These are phyloP conservation scores for Didymella pomorum DNA, from an alignment of 2,329 filamentous ascomycete species.

Conservation along the genomic window DNA sequence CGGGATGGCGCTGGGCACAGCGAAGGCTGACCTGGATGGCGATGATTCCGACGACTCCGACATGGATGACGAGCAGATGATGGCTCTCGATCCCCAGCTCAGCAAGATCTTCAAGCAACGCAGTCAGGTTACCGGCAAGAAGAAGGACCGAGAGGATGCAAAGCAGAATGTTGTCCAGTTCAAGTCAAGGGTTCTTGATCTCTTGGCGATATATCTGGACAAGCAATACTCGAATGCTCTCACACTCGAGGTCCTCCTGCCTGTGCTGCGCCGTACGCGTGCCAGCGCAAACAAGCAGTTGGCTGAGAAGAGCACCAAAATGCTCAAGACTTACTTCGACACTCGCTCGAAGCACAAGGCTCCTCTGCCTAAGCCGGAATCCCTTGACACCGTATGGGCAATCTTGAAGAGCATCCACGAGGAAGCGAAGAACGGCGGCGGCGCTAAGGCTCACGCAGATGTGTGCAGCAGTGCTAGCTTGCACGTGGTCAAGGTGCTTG, in stretches of 20 bases:
- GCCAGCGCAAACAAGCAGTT: constrained; percentile 80
- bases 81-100: constrained; percentile 83
- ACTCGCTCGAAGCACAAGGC: constrained; percentile 61
- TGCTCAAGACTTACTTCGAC: constrained; percentile 76
- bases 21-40: constrained; percentile 62
- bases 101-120: constrained; percentile 84
- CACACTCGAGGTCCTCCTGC: constrained; percentile 74
- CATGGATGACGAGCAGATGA: constrained; percentile 97
- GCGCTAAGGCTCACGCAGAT: constrained; percentile 73
- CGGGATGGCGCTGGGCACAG: constrained; percentile 76
- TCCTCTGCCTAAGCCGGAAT: constrained; percentile 54
- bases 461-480: constrained; percentile 78
- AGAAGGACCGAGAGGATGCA: constrained; percentile 85
- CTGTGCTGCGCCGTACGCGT: constrained; percentile 77
- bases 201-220: constrained; percentile 84
- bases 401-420: constrained; percentile 73
- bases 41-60: constrained; percentile 72
- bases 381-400: constrained; percentile 58
- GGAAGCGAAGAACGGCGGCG: constrained; percentile 69
- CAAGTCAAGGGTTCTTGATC: constrained; percentile 90
- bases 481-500: constrained; percentile 69
- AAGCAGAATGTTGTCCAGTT: constrained; percentile 91
- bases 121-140: constrained; percentile 70
- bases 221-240: constrained; percentile 74
- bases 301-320: constrained; percentile 73